phyloP scores from a whole-genome alignment of 2,329 filamentous ascomycete species.

The Cytospora piceae region DNA sequence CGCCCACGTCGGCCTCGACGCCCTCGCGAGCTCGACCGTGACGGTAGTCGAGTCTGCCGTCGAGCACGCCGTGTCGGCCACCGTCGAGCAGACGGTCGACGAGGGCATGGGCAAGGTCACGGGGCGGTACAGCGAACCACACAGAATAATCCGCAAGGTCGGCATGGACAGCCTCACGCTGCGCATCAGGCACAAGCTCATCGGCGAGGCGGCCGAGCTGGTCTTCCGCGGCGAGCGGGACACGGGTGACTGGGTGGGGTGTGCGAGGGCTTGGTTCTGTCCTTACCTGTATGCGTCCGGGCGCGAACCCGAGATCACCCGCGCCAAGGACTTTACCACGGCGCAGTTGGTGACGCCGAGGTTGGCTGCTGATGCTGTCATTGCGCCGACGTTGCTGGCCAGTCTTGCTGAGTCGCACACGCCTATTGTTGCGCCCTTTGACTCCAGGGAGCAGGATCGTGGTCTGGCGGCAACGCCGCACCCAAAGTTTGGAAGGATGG shows the following conservation, averaged over 20 bases:
- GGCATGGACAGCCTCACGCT: conserved; percentile 31
- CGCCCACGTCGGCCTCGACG: conserved; percentile 32
- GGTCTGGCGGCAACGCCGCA: conserved; percentile 18
- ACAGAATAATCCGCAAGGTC: conserved; percentile 27
- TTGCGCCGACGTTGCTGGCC: conserved; percentile 31
- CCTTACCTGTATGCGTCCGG: conserved; percentile 32
- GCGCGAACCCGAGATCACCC: conserved; percentile 30
- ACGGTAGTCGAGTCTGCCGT: conserved; percentile 31
- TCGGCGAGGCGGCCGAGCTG: conserved; percentile 32
- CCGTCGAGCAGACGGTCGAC: conserved; percentile 32
- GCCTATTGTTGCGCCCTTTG: conserved; percentile 30
- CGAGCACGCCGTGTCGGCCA: conserved; percentile 28
- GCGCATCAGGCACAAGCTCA: conserved; percentile 32
- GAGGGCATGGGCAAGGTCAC: conserved; percentile 28
- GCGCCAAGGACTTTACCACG: conserved; percentile 32
- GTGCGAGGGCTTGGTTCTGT: conserved; percentile 34
- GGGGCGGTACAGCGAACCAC: conserved; percentile 22
- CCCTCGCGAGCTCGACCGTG: conserved; percentile 30
- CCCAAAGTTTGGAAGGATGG: conserved; percentile 30
- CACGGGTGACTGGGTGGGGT: conserved; percentile 27
- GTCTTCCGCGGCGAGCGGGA: conserved; percentile 28
- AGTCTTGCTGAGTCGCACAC: conserved; percentile 28
- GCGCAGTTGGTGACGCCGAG: conserved; percentile 30
- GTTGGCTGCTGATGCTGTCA: conserved; percentile 29
- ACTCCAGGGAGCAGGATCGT: conserved; percentile 24